Conservation (phyloP, 257 asterid species). For the Leptodermis oblonga region DNA sequence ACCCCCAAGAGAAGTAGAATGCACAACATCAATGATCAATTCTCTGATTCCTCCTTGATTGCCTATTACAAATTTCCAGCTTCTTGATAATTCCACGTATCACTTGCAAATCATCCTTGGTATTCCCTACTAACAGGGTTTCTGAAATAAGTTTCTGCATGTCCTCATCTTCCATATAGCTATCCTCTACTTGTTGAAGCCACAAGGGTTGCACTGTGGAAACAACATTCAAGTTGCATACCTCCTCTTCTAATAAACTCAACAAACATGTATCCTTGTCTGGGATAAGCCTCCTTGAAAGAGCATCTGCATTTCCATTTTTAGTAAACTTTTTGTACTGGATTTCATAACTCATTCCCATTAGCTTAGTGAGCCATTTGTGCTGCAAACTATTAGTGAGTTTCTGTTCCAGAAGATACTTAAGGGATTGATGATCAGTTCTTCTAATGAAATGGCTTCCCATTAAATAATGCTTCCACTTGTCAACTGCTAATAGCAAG, state of each 20-base stretch:
- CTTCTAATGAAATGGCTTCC: not conserved
- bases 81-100: too few relatives aligned
- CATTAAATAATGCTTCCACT: conserved; percentile 10
- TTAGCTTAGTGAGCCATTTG: not conserved
- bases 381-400: not conserved
- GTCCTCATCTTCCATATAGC: not conserved
- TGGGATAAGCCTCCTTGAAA: not conserved
- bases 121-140: too few relatives aligned
- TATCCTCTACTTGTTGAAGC: too few relatives aligned
- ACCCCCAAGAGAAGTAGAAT: not conserved
- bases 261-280: too few relatives aligned
- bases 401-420: not conserved
- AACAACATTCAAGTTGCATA: too few relatives aligned
- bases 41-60: not conserved
- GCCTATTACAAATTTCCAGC: not conserved
- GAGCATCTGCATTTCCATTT: conserved; percentile 1
- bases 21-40: not conserved
- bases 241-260: too few relatives aligned
- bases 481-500: not conserved
- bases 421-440: not conserved
- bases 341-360: not conserved
- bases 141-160: too few relatives aligned
- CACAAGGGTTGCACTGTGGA: not conserved
- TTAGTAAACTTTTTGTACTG: not conserved
- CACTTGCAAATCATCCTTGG: too few relatives aligned